Evolutionary conservation across 2,329 filamentous ascomycete species (phyloP).

Genomic region (Aspergillus puulaauensis): DNA sequence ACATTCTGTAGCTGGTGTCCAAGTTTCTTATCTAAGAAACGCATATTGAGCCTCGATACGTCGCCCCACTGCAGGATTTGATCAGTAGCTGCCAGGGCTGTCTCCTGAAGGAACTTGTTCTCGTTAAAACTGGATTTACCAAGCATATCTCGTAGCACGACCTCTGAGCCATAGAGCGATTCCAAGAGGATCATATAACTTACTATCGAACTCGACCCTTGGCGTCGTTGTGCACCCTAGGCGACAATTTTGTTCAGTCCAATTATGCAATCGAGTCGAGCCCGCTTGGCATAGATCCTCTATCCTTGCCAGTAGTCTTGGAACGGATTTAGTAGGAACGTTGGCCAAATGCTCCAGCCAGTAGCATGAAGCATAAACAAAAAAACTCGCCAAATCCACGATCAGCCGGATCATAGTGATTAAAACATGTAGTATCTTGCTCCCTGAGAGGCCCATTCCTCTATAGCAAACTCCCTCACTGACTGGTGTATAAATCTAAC

Average conservation of each 20-base stretch:
- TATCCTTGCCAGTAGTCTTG: constrained; percentile 10
- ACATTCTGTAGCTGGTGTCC: constrained; percentile 21
- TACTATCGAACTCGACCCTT: constrained; percentile 31
- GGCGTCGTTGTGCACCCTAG: constrained; percentile 30
- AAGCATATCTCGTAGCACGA: constrained; percentile 29
- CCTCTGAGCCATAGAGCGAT: constrained; percentile 34
- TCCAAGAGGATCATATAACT: constrained; percentile 36
- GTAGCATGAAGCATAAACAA: constrained; percentile 38
- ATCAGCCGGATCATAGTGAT: constrained; percentile 21
- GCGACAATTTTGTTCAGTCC: constrained; percentile 33
- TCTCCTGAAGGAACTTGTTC: constrained; percentile 10
- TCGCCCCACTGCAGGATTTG: constrained; percentile 31
- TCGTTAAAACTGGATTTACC: constrained; percentile 20
- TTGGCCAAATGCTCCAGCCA: constrained; percentile 34
- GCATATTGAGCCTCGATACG: constrained; percentile 20
- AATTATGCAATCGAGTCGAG: constrained; percentile 32
- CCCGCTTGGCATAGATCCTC: constrained; percentile 17
- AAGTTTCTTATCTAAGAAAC: constrained; percentile 16
- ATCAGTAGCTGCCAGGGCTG: constrained; percentile 22
- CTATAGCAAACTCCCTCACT: constrained; percentile 19
- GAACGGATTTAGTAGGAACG: constrained; percentile 17
- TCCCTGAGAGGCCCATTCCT: neutral
- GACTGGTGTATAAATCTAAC: constrained; percentile 23
- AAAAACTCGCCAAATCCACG: constrained; percentile 31
- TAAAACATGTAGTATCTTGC: constrained; percentile 13